Evolutionary conservation across 805 yeast species (phyloP).

Genomic region (Metschnikowia anglica): DNA sequence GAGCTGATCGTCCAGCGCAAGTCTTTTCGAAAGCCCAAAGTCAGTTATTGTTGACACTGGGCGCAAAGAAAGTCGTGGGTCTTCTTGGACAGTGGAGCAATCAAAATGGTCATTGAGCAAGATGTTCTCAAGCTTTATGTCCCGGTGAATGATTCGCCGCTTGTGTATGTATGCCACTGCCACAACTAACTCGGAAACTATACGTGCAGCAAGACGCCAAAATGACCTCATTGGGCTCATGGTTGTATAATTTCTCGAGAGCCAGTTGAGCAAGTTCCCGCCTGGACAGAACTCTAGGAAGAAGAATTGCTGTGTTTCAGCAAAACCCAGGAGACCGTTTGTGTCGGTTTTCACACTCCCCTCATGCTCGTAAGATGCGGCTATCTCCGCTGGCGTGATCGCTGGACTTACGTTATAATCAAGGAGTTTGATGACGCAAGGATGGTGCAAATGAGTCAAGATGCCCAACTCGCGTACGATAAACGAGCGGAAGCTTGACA

Average conservation of each 20-base stretch:
- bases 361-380: conserved; percentile 8
- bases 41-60: conserved; percentile 70
- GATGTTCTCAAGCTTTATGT: conserved; percentile 84
- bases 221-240: conserved; percentile 26
- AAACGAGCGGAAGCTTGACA: conserved; percentile 35
- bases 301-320: conserved; percentile 41
- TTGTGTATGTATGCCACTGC: conserved; percentile 72
- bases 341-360: neutral
- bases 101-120: conserved; percentile 41
- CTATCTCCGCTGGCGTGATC: conserved; percentile 27
- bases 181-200: conserved; percentile 66
- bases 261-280: conserved; percentile 77
- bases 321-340: conserved; percentile 3
- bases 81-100: conserved; percentile 6
- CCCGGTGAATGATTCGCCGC: conserved; percentile 77
- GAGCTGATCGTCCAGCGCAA: conserved; percentile 59
- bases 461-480: conserved; percentile 68
- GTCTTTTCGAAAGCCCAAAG: conserved; percentile 79
- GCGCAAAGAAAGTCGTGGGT: neutral
- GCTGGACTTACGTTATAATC: conserved; percentile 45
- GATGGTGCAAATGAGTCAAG: conserved; percentile 57
- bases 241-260: conserved; percentile 27
- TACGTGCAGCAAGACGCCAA: conserved; percentile 52
- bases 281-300: conserved; percentile 78
- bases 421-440: conserved; percentile 62